Evolutionary conservation across 1,139 yeast genomes (phyloP).

Genomic region (Candida gigantensis): DNA sequence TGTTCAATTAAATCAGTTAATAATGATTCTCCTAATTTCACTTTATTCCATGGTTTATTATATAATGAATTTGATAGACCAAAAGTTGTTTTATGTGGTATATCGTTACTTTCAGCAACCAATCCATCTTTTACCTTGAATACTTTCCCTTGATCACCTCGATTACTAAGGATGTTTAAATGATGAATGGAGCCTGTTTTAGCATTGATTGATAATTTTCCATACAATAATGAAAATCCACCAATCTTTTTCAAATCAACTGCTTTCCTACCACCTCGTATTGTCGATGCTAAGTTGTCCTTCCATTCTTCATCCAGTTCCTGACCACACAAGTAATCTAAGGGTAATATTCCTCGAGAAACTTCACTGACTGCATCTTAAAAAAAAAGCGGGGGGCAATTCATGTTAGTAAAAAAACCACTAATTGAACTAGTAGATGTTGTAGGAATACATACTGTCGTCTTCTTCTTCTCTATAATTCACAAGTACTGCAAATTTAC

Average conservation of each 20-base stretch:
- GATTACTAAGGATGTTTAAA: slow-evolving; percentile 53
- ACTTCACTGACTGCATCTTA: slow-evolving; percentile 37
- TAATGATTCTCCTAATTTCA: slow-evolving; percentile 49
- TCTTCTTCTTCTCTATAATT: slow-evolving; percentile 57
- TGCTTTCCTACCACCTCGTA: slow-evolving; percentile 22
- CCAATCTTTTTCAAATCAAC: slow-evolving; percentile 57
- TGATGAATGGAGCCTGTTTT: slow-evolving; percentile 29
- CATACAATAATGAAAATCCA: slow-evolving; percentile 83
- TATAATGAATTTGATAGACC: slow-evolving; percentile 67
- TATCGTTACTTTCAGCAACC: slow-evolving; percentile 11
- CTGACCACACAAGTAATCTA: slow-evolving; percentile 49
- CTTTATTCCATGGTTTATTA: slow-evolving; percentile 74
- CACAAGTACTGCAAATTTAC: slow-evolving; percentile 72
- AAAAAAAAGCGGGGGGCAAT: slow-evolving; percentile 12
- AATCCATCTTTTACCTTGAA: slow-evolving; percentile 19
- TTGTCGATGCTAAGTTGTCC: slow-evolving; percentile 27
- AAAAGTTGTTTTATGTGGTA: slow-evolving; percentile 31
- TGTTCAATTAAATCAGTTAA: slow-evolving; percentile 40
- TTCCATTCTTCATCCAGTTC: slow-evolving; percentile 51
- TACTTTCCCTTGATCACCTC: slow-evolving; percentile 44
- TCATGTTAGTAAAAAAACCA: slow-evolving; percentile 9
- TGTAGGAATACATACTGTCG: slow-evolving; percentile 25
- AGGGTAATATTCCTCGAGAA: slow-evolving; percentile 76
- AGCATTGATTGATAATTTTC: slow-evolving; percentile 42
- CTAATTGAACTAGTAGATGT: too few relatives aligned